Conservation (phyloP, 2,329 filamentous ascomycete species). For the Penicillium decumbens region DNA sequence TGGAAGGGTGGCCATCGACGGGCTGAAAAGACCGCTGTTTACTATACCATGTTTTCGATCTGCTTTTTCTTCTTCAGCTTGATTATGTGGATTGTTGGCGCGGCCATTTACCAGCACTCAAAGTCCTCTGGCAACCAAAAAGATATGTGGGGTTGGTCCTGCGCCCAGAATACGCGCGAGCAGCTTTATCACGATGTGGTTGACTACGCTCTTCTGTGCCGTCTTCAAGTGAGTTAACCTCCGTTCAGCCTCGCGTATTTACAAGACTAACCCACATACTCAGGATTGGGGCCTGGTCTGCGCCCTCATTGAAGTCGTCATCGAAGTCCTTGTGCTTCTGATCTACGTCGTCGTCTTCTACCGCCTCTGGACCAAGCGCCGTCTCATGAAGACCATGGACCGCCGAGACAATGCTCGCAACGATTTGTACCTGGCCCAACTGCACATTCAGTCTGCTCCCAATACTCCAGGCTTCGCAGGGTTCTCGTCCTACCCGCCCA, state of each 20-base stretch:
- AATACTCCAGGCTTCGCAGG: slow-evolving; percentile 78
- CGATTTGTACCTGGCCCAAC: slow-evolving; percentile 87
- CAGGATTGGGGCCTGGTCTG: slow-evolving; percentile 95
- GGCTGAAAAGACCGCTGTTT: slow-evolving; percentile 88
- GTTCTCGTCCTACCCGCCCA: slow-evolving; percentile 56
- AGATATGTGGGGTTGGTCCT: slow-evolving; percentile 99
- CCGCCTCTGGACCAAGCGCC: slow-evolving; percentile 93
- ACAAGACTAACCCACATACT: background rate
- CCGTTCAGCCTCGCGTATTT: slow-evolving; percentile 24
- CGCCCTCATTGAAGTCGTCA: slow-evolving; percentile 91
- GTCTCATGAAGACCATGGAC: slow-evolving; percentile 95
- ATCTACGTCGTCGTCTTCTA: slow-evolving; percentile 96
- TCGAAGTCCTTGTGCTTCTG: slow-evolving; percentile 84
- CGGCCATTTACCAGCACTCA: slow-evolving; percentile 74
- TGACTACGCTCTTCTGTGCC: slow-evolving; percentile 84
- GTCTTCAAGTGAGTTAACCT: slow-evolving; percentile 62
- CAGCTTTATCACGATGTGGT: slow-evolving; percentile 75
- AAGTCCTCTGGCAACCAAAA: slow-evolving; percentile 69
- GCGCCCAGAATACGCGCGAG: slow-evolving; percentile 76
- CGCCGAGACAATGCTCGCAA: slow-evolving; percentile 87
- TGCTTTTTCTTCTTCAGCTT: slow-evolving; percentile 91
- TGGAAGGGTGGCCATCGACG: slow-evolving; percentile 80
- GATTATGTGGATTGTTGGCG: slow-evolving; percentile 85
- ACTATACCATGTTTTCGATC: slow-evolving; percentile 92
- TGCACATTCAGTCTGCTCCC: slow-evolving; percentile 79